Evolutionary conservation across 352 stramenopile species (phyloP), one percentile per base, ranked within the genome.

Genomic region (Pythium phragmiticola): DNA sequence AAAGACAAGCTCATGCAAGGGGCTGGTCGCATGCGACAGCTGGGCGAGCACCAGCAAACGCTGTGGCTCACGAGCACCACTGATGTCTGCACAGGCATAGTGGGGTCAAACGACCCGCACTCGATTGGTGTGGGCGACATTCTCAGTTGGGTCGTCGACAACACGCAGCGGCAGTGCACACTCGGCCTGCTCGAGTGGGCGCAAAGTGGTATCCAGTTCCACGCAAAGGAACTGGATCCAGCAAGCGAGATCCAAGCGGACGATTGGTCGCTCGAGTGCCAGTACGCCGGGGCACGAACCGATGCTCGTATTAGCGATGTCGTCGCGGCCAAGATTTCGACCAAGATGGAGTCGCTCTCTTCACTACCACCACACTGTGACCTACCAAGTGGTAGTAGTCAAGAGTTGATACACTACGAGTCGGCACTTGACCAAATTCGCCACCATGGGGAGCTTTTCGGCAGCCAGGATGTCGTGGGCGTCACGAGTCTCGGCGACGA

Each of bases 1-100:
- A 98, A 97, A 57, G 92, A 97, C 66, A 98, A 97, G 53, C 56
- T 98, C 3, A 97, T 97, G 89, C 92, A 98, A 68, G 90, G 87
- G n/a, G 88, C 88, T 3, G 90, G 89, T 7, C 82, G 92, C 0
- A 84, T 97, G 74, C 72, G 90, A 2, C 84, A 92, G 48, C 76
- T 98, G 0, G 86, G 82, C 0, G 39, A 46, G 39, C 47, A 77
- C n/a, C 86, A 97, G 60, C 85, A 70, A 19, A 61, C 68, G 16
- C 66, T 98, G 0, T 78, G 80, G 63, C 70, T 97, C 14, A 74
- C 76, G 13, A 84, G 77, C 54, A 85, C 87, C 7, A 51, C 67
- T 21, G 88, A 97, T 34, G 77, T 97, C 5, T 73, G 70, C 39
- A 73, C 81, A 42, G 77, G 68, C 14, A 46, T 46, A 0, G 39